Conservation (phyloP, 2,329 filamentous ascomycete species). For the Bipolaris zeicola region DNA sequence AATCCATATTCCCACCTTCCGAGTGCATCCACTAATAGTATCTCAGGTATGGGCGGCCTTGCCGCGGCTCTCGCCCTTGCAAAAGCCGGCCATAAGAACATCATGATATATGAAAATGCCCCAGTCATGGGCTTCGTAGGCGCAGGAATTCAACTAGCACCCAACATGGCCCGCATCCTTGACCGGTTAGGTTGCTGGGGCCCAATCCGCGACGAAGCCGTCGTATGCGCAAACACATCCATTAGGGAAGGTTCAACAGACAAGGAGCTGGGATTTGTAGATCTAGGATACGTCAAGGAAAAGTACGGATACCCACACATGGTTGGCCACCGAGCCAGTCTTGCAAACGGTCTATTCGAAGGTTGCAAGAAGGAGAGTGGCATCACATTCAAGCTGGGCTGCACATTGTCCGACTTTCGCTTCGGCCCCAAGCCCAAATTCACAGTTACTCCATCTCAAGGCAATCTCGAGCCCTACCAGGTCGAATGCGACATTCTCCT, state of each 20-base stretch:
- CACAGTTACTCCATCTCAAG: conserved; percentile 60
- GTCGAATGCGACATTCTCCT: conserved; percentile 57
- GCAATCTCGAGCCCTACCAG: conserved; percentile 58
- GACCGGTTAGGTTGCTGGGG: conserved; percentile 75
- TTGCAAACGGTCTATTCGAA: conserved; percentile 71
- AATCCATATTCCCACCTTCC: neutral
- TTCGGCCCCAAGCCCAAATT: conserved; percentile 65
- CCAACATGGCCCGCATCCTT: conserved; percentile 79
- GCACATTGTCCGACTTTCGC: conserved; percentile 60
- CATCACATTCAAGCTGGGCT: conserved; percentile 73
- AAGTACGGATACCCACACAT: conserved; percentile 79
- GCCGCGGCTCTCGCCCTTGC: conserved; percentile 74
- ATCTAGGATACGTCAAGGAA: conserved; percentile 68
- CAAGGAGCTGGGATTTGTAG: conserved; percentile 71
- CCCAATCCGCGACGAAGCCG: conserved; percentile 71
- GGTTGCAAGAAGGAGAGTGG: conserved; percentile 67
- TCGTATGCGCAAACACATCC: conserved; percentile 71
- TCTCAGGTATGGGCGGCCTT: conserved; percentile 78
- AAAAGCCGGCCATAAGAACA: conserved; percentile 74
- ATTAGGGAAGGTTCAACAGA: conserved; percentile 75
- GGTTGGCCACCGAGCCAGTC: conserved; percentile 75
- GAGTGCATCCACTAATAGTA: conserved; percentile 14
- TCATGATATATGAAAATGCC: conserved; percentile 76
- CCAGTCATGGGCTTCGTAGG: conserved; percentile 79
- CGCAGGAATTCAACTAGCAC: conserved; percentile 82